phyloP scores from a whole-genome alignment of 148 eudicot species.

The Vaccinium macrocarpon region DNA sequence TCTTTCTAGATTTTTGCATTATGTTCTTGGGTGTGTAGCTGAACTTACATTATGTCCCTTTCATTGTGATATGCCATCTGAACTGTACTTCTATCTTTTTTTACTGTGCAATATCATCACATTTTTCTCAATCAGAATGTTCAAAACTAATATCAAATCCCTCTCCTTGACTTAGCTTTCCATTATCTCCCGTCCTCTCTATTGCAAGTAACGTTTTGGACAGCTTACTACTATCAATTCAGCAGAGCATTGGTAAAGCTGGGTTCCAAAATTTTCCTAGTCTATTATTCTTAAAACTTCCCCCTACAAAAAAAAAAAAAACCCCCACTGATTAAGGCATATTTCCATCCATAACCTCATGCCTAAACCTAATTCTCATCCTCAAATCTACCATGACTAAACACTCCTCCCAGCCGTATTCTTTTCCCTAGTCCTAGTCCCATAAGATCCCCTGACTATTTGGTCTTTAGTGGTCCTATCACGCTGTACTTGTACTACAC shows the following conservation, averaged over 20 bases:
- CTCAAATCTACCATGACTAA: background rate
- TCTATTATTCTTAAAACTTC: background rate
- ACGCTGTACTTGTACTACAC: background rate
- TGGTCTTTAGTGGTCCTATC: background rate
- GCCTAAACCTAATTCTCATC: background rate
- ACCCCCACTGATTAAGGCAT: background rate
- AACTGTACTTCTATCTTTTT: background rate
- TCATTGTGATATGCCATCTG: constrained; percentile 3
- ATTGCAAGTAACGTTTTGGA: background rate
- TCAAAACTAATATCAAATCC: background rate
- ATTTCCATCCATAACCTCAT: background rate
- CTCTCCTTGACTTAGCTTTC: background rate
- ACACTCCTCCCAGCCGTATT: background rate
- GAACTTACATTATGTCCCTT: background rate
- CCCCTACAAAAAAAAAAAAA: background rate
- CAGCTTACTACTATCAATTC: background rate
- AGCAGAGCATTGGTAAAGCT: background rate
- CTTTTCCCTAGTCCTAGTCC: background rate
- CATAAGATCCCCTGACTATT: background rate
- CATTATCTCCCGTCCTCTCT: background rate
- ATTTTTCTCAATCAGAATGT: background rate
- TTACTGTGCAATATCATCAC: background rate
- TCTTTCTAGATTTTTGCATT: background rate
- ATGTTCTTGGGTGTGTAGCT: constrained; percentile 1
- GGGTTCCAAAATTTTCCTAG: background rate